Percentiles rank a stretch among this genome's conserved stretches.
Evolutionary conservation across 1,284 basidiomycete species (phyloP).

Genomic region (Malassezia slooffiae): DNA sequence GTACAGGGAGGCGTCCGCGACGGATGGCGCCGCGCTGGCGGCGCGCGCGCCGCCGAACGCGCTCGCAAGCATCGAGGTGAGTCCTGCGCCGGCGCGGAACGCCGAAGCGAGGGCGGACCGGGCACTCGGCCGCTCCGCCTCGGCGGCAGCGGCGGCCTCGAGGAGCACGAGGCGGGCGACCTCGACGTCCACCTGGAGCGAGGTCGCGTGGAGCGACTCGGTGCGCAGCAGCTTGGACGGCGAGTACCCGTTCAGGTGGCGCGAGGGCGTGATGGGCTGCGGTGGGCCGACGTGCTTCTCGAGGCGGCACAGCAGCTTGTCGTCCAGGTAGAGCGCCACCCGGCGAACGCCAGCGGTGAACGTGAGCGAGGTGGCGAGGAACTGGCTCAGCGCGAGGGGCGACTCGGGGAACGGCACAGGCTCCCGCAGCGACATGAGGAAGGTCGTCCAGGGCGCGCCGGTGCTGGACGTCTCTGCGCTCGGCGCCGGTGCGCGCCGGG

Average conservation of each 20-base stretch:
- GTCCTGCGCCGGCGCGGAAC: constrained; percentile 31
- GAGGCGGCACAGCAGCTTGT: constrained; percentile 63
- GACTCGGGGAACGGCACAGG: constrained; percentile 67
- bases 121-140: constrained; percentile 55
- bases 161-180: constrained; percentile 63
- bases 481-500: constrained; percentile 27
- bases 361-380: constrained; percentile 81
- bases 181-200: constrained; percentile 67
- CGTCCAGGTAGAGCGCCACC: constrained; percentile 56
- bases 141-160: constrained; percentile 51
- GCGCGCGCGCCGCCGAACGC: constrained; percentile 39
- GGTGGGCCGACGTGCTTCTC: constrained; percentile 60
- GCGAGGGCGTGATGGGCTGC: constrained; percentile 55
- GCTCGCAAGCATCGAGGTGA: constrained; percentile 44
- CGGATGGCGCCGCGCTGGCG: constrained; percentile 6
- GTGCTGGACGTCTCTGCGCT: constrained; percentile 18
- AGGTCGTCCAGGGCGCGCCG: constrained; percentile 65
- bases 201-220: constrained; percentile 58
- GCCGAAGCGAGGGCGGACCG: constrained; percentile 26
- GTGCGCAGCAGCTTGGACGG: constrained; percentile 59
- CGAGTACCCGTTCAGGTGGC: constrained; percentile 49
- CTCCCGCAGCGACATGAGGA: constrained; percentile 80
- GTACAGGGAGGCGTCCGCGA: not conserved
- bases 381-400: constrained; percentile 72
- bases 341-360: constrained; percentile 76